Evolutionary conservation across 768 basidiomycete genomes (phyloP), one percentile per base, ranked within the genome.

Genomic region (Boletus reticuloceps): DNA sequence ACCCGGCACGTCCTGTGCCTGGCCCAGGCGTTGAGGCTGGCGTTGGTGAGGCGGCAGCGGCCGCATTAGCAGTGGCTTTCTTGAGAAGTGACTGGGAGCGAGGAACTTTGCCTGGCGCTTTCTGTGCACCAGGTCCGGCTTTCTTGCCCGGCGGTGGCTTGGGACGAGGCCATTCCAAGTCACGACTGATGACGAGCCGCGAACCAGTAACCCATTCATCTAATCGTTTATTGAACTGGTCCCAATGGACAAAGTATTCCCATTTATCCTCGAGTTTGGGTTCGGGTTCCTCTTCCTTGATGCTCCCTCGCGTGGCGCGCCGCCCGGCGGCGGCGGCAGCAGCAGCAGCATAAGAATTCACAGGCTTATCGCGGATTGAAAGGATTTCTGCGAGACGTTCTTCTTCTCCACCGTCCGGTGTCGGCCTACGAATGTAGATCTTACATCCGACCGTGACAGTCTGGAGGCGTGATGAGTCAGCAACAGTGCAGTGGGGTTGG

Each of bases 171-270:
- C 92, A 96, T 72, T 98, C 94, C 60, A 99, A 81, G 66, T 97
- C 94, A 59, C 88, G 81, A 55, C 76, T 80, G 43, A 95, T 77
- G 40, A 98, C 82, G 53, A 99, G 81, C 39, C 96, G 84, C 1
- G 90, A 88, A 16, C 91, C 92, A 14, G 89, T 75, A 22, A 99
- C 88, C 97, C 97, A 99, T 51, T 97, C 97, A 69, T 99, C 97
- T 39, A 98, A 79, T 58, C 97, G 94, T 72, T 99, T 99, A 79
- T 99, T 99, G 81, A 98, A 98, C 60, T 92, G 85, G 64, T 98
- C 94, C 88, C 96, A 99, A 67, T 99, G 97, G 19, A 98, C 93
- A 67, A 98, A 99, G 77, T 86, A 98, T 71, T 98, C 95, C 71
- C 84, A 82, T 63, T 89, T 86, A 69, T 94, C 91, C 64, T 88